Percentiles rank a stretch among this genome's conserved stretches.
phyloP scores from a whole-genome alignment of 2,329 filamentous ascomycete genomes.

The Verticillium longisporum region DNA sequence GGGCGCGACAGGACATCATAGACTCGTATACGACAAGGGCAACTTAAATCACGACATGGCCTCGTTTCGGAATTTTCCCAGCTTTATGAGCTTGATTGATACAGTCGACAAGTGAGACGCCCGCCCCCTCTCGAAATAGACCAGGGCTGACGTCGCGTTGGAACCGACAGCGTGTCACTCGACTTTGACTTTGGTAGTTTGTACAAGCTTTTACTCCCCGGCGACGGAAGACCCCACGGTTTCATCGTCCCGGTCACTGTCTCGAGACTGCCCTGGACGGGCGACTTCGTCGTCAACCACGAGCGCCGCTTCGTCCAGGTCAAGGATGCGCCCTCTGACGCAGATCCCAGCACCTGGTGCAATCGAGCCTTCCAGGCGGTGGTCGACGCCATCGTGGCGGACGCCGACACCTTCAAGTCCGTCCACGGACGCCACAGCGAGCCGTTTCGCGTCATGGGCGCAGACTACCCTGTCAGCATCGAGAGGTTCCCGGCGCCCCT shows the following conservation, averaged over 20 bases:
- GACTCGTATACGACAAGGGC: no score
- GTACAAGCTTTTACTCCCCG: slow-evolving; percentile 37
- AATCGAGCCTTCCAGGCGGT: slow-evolving; percentile 30
- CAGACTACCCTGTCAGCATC: slow-evolving; percentile 32
- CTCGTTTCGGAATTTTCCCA: not conserved
- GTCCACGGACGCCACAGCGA: slow-evolving; percentile 34
- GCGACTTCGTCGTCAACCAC: slow-evolving; percentile 28
- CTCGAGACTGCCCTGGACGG: slow-evolving; percentile 38
- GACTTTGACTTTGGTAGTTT: slow-evolving; percentile 33
- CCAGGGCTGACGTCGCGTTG: not conserved
- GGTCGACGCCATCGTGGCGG: slow-evolving; percentile 27
- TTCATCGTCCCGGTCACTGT: slow-evolving; percentile 40
- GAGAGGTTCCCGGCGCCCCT: slow-evolving; percentile 57
- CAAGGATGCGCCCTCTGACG: slow-evolving; percentile 14
- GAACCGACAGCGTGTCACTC: slow-evolving; percentile 34
- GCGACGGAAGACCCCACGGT: slow-evolving; percentile 40
- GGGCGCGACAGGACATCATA: no score
- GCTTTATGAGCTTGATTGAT: slow-evolving; percentile 22
- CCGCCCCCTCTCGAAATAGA: not conserved
- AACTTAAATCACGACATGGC: not conserved
- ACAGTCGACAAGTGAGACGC: slow-evolving; percentile 33
- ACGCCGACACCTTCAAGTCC: slow-evolving; percentile 26
- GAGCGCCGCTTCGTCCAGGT: slow-evolving; percentile 24
- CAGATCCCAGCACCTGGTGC: slow-evolving; percentile 20
- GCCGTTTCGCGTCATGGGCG: slow-evolving; percentile 31